Conservation (phyloP, 495 filamentous ascomycete genomes). For the Penicillium taxi region DNA sequence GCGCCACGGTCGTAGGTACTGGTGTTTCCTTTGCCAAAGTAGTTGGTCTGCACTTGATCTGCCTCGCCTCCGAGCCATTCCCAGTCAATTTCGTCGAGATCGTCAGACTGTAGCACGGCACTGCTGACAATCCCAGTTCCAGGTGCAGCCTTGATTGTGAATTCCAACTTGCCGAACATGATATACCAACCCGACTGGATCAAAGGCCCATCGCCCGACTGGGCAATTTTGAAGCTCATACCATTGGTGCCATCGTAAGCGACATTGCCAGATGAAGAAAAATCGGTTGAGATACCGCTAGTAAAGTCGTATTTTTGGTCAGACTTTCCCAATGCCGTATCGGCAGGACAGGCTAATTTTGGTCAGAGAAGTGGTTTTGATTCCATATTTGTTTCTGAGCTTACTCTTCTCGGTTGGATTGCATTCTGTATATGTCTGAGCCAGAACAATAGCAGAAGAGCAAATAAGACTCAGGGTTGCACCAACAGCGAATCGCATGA, state of each 20-base stretch:
- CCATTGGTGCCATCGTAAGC: slow-evolving; percentile 65
- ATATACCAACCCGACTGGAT: slow-evolving; percentile 69
- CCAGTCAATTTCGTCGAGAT: slow-evolving; percentile 87
- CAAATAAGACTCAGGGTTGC: slow-evolving; percentile 23
- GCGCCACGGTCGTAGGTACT: slow-evolving; percentile 55
- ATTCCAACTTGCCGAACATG: slow-evolving; percentile 60
- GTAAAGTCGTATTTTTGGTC: slow-evolving; percentile 72
- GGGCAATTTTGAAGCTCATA: slow-evolving; percentile 74
- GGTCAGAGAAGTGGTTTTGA: slow-evolving; percentile 13
- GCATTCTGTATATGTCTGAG: slow-evolving; percentile 70
- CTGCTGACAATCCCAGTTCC: slow-evolving; percentile 63
- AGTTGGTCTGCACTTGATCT: slow-evolving; percentile 64
- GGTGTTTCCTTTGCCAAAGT: slow-evolving; percentile 78
- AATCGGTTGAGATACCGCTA: slow-evolving; percentile 56
- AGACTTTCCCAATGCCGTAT: slow-evolving; percentile 74
- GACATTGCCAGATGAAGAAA: slow-evolving; percentile 56
- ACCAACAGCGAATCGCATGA: slow-evolving; percentile 25
- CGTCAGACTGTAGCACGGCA: slow-evolving; percentile 74
- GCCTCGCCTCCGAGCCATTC: slow-evolving; percentile 68
- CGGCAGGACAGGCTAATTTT: slow-evolving; percentile 54
- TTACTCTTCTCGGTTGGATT: slow-evolving; percentile 63
- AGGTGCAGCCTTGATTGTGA: slow-evolving; percentile 51
- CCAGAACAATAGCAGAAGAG: slow-evolving; percentile 38
- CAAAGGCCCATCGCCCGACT: slow-evolving; percentile 74
- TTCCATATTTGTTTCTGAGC: slow-evolving; percentile 16